Base-by-base conservation (phyloP, 495 filamentous ascomycete genomes). In the Hypoxylon lenormandii region DNA sequence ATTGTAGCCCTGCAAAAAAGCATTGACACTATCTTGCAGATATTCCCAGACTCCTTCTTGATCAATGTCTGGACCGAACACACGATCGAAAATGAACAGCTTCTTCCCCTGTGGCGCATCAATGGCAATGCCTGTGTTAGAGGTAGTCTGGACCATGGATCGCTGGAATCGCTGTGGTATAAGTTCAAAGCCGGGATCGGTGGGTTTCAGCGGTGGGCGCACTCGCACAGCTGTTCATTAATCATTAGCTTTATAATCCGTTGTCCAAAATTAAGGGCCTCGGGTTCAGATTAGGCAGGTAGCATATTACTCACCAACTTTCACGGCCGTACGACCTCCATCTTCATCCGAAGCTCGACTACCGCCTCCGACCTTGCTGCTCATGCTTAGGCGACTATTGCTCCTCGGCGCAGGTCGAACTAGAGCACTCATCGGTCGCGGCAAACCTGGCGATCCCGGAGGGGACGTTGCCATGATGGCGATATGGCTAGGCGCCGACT, bases 31-130 rank as follows among this genome's bases (percentile, higher is more conserved):
- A 64, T 98, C 96, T 69, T 86, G 86, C 33, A 99, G 81, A 72
- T 99, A 99, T 19, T 96, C 92, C 93, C 94, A 99, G 38, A 99
- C 80, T 47, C 93, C 94, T 67, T 94, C 92, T 77, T 99, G 95
- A 40, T 87, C 83, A 12, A 93, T 82, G 3, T 94, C 90, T 72
- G 93, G 89, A 7, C 89, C 87, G 73, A 99, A 98, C 1, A 99
- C 94, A 52, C 92, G 86, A 78, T 99, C 95, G 77, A 98, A 98
- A 16, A 97, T 89, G 73, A 99, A 98, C 13, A 96, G 83, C 76
- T 97, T 98, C 78, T 90, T 90, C 30, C 94, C 95, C 73, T 96
- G 92, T 0, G 92, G 89, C 23, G 93, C 90, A 68, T 98, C 96
- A 63, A 99, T 90, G 15, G 92, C 85, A 26, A 98, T 80, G 74